Evolutionary conservation across 495 filamentous ascomycete species (phyloP).

Genomic region (Pyrenopolyporus hunteri): DNA sequence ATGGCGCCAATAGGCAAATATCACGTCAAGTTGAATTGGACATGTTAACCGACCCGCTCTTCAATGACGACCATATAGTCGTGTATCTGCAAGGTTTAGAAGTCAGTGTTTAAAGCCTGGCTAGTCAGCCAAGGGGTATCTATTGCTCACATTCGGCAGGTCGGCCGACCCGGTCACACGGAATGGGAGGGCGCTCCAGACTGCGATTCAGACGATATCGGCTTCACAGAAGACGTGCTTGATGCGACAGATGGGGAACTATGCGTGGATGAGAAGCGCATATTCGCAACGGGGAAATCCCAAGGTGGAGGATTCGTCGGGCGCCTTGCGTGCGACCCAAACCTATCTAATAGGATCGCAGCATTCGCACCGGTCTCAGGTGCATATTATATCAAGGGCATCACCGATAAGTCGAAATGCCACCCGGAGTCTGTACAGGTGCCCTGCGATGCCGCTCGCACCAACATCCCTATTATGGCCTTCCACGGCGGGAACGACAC

Average conservation of each 20-base stretch:
- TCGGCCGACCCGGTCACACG: conserved; percentile 36
- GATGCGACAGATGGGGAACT: conserved; percentile 48
- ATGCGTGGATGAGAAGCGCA: conserved; percentile 58
- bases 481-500: conserved; percentile 57
- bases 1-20: conserved; percentile 48
- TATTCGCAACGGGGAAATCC: conserved; percentile 65
- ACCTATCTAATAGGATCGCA: conserved; percentile 45
- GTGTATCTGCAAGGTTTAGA: conserved; percentile 57
- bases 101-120: conserved; percentile 35
- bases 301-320: conserved; percentile 65
- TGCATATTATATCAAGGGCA: conserved; percentile 49
- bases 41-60: conserved; percentile 51
- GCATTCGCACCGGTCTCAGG: conserved; percentile 57
- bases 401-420: conserved; percentile 29
- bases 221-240: conserved; percentile 53
- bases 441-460: conserved; percentile 45
- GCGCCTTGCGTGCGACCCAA: conserved; percentile 60
- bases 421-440: conserved; percentile 36
- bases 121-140: conserved; percentile 39
- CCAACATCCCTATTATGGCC: conserved; percentile 51
- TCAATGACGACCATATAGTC: conserved; percentile 55
- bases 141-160: conserved; percentile 45
- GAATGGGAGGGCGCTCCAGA: conserved; percentile 44
- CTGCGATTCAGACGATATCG: conserved; percentile 37
- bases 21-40: conserved; percentile 47